Conservation (phyloP, 345 rosid genomes). For the Geranium rotundifolium region DNA sequence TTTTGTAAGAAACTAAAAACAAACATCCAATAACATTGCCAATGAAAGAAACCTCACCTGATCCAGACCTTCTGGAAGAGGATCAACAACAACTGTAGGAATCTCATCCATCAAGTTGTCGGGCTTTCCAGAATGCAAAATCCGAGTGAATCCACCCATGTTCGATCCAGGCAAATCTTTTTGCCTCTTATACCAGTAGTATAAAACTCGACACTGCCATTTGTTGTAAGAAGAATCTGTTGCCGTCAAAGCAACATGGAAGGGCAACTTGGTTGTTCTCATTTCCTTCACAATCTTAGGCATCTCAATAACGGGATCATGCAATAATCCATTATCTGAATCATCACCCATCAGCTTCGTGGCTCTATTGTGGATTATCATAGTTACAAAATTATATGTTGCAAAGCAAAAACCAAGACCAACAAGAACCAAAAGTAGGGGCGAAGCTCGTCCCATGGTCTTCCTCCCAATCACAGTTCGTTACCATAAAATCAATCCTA, state of each 20-base stretch:
- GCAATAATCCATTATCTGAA: conserved; percentile 20
- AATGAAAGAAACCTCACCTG: conserved; percentile 31
- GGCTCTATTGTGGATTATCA: conserved; percentile 37
- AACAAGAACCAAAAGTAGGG: conserved; percentile 44
- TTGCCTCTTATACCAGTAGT: conserved; percentile 82
- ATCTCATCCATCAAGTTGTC: conserved; percentile 92
- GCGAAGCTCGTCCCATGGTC: conserved; percentile 48
- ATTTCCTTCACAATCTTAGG: conserved; percentile 33
- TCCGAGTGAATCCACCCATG: conserved; percentile 90
- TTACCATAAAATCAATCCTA: conserved; percentile 7
- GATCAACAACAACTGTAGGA: conserved; percentile 79
- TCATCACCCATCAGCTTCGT: conserved; percentile 18
- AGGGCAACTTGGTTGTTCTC: conserved; percentile 30
- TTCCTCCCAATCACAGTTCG: conserved; percentile 22
- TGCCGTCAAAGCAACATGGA: conserved; percentile 86
- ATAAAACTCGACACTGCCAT: conserved; percentile 97
- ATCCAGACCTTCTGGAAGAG: conserved; percentile 87
- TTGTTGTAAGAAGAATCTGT: conserved; percentile 77
- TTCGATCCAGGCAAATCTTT: conserved; percentile 74
- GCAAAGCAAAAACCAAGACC: conserved; percentile 63
- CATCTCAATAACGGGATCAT: conserved; percentile 68
- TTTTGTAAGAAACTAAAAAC: too few species aligned
- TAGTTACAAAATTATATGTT: conserved; percentile 60
- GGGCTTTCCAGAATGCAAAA: conserved; percentile 78
- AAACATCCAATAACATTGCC: background rate